Evolutionary conservation across 2,329 filamentous ascomycete species (phyloP), one percentile per base, ranked within the genome.

Genomic region (Calcarisporium arbuscula): DNA sequence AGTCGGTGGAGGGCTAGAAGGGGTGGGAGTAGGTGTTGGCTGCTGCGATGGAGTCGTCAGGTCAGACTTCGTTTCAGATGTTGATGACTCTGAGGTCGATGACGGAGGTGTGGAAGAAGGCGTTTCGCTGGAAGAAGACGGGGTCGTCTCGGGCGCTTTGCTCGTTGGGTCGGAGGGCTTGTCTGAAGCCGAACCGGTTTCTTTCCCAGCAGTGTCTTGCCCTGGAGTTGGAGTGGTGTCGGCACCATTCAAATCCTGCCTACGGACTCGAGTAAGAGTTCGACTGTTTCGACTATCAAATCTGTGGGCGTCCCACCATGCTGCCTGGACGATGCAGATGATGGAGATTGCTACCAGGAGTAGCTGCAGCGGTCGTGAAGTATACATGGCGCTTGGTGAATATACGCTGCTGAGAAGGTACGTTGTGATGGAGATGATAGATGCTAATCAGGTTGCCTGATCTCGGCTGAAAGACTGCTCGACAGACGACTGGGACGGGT

Each of bases 271-370:
- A n/a, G n/a, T n/a, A n/a, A n/a, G n/a, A n/a, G 11, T 10, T 22
- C 41, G 25, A 39, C 35, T 18, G 41, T 28, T 5, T 37, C 39
- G 25, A 37, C 45, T 19, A 40, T 44, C 40, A 15, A 43, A 14
- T 30, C 32, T 38, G 39, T 44, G 41, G 27, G 40, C 22, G 42
- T 59, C 42, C 41, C 54, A 38, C 46, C 49, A 52, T 19, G 55
- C 51, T 33, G 60, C 71, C 46, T 74, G 67, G 28, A 65, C 65
- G 23, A 68, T 56, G 29, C 59, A 60, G 35, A 65, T 42, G 38
- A 70, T 50, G 28, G 68, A 68, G 33, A 75, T 56, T 28, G 66
- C 68, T 45, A 72, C 54, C 42, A 74, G 49, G 37, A 76, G 53
- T 39, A 74, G 51, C 48, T 66, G 59, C 21, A 72, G 39, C 32